Evolutionary conservation across 495 filamentous ascomycete species (phyloP), one percentile per base, ranked within the genome.

Genomic region (Penicillium chermesinum): DNA sequence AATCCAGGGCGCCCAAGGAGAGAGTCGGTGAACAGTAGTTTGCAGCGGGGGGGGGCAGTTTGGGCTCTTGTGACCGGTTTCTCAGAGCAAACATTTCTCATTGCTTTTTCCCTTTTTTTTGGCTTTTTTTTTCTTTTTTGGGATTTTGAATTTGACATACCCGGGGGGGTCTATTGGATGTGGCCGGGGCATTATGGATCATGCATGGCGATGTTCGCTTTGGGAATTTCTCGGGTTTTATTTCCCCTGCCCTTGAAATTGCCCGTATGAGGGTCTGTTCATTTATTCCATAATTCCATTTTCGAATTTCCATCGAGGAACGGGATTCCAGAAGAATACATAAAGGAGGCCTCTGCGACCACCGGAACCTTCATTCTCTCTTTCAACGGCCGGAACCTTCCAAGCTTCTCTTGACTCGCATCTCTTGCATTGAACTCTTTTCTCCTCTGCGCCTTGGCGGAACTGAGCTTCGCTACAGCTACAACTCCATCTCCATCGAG

Each of bases 1-100:
- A 55, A 52, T 55, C 43, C 47, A 48, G 47, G 47, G 51, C 30
- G 22, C 15, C n/a, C 20, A 32, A 15, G n/a, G n/a, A n/a, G 44
- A 53, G 51, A 60, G 58, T 59, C 58, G 58, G 58, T 62, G 58
- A 62, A 54, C 9, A 18, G 38, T 10, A 30, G 25, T 4, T 10
- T 10, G 4, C 25, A 30, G 25, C 5, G 5, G 25, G 25, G 35
- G 35, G 13, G 25, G 25, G 25, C 5, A 10, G 25, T 30, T 37
- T 46, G 22, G 34, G 27, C 12, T 18, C 52, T 55, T 49, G 49
- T 53, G 56, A 56, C 45, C 49, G 38, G 55, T 49, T 46, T 49
- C 38, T 54, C 42, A 30, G 40, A 53, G 49, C 53, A 57, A 59
- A 57, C 53, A 53, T 59, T 53, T 41, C 19, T 25, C 35, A n/a